These are phyloP conservation scores for Pseudogymnoascus sp. DNA, from an alignment of 2,329 filamentous ascomycete genomes.

Conservation along the genomic window DNA sequence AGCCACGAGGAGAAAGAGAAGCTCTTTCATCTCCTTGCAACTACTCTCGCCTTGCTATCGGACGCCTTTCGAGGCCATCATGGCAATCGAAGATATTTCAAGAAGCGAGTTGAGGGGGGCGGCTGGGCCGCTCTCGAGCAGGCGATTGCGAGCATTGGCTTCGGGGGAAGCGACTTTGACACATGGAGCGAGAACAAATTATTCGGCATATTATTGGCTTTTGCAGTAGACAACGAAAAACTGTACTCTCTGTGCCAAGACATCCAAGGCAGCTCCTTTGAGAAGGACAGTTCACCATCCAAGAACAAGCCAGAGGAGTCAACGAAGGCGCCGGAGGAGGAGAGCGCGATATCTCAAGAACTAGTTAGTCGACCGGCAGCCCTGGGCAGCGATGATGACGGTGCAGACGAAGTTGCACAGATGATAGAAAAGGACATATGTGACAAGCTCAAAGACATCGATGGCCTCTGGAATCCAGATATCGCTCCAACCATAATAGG, in stretches of 20 bases:
- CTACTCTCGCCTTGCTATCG: constrained; percentile 65
- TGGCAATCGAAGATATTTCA: constrained; percentile 84
- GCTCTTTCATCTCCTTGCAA: constrained; percentile 63
- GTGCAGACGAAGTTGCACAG: constrained; percentile 22
- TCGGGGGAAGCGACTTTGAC: constrained; percentile 59
- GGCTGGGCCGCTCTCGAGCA: constrained; percentile 75
- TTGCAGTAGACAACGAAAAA: constrained; percentile 70
- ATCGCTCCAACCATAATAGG: constrained; percentile 55
- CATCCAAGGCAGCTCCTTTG: constrained; percentile 14
- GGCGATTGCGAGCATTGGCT: constrained; percentile 59
- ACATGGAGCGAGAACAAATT: constrained; percentile 62
- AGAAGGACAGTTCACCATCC: not conserved
- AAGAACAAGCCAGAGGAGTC: not conserved
- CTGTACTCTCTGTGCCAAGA: constrained; percentile 61
- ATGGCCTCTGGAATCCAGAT: constrained; percentile 52
- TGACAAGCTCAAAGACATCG: constrained; percentile 43
- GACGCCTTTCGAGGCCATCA: constrained; percentile 61
- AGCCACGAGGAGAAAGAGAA: constrained; percentile 54
- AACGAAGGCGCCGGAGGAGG: not conserved
- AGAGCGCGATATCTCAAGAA: not conserved
- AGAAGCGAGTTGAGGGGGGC: constrained; percentile 63
- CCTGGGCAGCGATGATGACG: not conserved
- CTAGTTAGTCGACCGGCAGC: not conserved
- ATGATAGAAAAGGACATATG: constrained; percentile 34
- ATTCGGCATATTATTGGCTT: constrained; percentile 74